phyloP scores from a whole-genome alignment of 331 rosid genomes.

The Quercus phellos region DNA sequence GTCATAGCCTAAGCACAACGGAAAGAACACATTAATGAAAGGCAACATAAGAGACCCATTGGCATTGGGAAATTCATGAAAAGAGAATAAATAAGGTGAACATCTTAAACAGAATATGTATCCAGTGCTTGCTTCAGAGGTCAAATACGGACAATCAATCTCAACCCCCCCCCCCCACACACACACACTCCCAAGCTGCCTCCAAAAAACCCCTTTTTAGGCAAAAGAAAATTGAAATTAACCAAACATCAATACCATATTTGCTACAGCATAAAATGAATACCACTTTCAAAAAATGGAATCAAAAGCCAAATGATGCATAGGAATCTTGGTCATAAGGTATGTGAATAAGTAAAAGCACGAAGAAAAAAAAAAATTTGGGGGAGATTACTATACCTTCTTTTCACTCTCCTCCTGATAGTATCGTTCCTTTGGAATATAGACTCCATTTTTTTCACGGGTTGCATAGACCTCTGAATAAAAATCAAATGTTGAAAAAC shows the following conservation, averaged over 20 bases:
- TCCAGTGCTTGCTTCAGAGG: background rate
- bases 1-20: slow-evolving; percentile 62
- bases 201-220: background rate
- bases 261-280: background rate
- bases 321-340: background rate
- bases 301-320: background rate
- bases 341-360: background rate
- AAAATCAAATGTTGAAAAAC: slow-evolving; percentile 10
- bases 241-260: background rate
- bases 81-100: background rate
- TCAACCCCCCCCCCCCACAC: background rate
- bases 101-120: background rate
- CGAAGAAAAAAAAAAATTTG: background rate
- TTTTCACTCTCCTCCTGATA: slow-evolving; percentile 77
- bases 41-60: background rate
- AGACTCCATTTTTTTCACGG: slow-evolving; percentile 85
- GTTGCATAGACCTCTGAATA: slow-evolving; percentile 78
- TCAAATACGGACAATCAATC: background rate
- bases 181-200: background rate
- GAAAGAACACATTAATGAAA: slow-evolving; percentile 2
- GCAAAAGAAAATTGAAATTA: background rate
- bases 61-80: background rate
- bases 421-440: slow-evolving; percentile 84
- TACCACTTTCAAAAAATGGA: background rate
- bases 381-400: slow-evolving; percentile 40